phyloP scores from a whole-genome alignment of 192 early-diverging fungal genomes.

The Fimicolochytrium jonesii region DNA sequence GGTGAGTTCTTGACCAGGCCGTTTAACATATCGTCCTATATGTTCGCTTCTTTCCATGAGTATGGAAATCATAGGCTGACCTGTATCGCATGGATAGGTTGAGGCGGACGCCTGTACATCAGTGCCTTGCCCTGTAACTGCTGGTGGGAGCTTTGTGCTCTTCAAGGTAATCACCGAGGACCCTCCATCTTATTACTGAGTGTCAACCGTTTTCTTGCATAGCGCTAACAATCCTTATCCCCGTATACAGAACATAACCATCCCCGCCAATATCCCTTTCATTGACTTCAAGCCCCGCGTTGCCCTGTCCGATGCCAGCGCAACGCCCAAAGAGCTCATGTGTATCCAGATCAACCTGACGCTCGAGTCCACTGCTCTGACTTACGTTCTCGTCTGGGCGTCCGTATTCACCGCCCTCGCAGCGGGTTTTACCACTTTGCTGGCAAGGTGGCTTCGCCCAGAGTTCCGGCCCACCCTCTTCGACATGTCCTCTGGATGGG shows the following conservation, averaged over 20 bases:
- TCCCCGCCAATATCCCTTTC: conserved; percentile 14
- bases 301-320: neutral
- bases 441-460: neutral
- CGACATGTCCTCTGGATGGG: too few relatives aligned
- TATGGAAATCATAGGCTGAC: too few relatives aligned
- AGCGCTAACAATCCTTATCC: neutral
- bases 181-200: neutral
- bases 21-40: too few relatives aligned
- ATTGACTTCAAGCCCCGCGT: conserved; percentile 11
- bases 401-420: conserved; percentile 10
- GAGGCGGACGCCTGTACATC: conserved; percentile 1
- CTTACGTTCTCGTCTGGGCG: neutral
- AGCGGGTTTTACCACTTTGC: conserved; percentile 4
- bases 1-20: too few relatives aligned
- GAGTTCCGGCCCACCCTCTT: conserved; percentile 10
- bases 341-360: conserved; percentile 4
- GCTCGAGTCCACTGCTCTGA: neutral
- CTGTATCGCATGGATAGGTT: too few relatives aligned
- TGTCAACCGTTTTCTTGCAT: too few relatives aligned
- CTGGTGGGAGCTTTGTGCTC: neutral
- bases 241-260: neutral
- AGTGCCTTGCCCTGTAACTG: conserved; percentile 3
- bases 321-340: neutral
- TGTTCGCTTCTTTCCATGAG: too few relatives aligned
- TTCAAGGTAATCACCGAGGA: neutral